Conservation (phyloP, 495 filamentous ascomycete genomes). For the Copromyces sp. region DNA sequence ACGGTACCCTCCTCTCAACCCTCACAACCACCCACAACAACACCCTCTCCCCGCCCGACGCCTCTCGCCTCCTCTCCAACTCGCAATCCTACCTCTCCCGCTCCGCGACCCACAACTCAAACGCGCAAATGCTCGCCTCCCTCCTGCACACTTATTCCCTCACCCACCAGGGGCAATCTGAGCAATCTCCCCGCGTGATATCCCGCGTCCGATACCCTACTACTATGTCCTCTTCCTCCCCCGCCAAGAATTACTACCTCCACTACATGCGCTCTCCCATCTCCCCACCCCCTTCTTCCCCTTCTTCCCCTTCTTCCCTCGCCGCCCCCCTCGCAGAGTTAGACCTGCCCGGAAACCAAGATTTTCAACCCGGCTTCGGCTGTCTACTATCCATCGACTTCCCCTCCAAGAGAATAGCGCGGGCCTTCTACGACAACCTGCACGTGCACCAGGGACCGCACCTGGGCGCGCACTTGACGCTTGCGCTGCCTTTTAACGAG, state of each 20-base stretch:
- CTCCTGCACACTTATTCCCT: slow-evolving; percentile 19
- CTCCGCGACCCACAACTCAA: slow-evolving; percentile 30
- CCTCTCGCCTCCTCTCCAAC: slow-evolving; percentile 30
- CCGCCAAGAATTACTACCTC: slow-evolving; percentile 20
- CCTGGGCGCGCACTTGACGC: slow-evolving; percentile 37
- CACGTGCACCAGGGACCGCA: slow-evolving; percentile 35
- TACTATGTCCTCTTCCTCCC: slow-evolving; percentile 14
- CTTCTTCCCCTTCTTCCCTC: not conserved
- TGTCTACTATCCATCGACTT: slow-evolving; percentile 37
- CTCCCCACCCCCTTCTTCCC: not conserved
- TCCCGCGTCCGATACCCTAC: slow-evolving; percentile 31
- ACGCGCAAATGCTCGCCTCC: slow-evolving; percentile 28
- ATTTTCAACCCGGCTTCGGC: slow-evolving; percentile 29
- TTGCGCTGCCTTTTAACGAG: slow-evolving; percentile 32
- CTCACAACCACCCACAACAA: slow-evolving; percentile 25
- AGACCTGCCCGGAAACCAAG: slow-evolving; percentile 1
- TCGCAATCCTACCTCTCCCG: slow-evolving; percentile 31
- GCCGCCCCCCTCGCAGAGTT: not conserved
- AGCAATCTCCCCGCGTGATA: slow-evolving; percentile 20
- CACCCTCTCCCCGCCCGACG: slow-evolving; percentile 32
- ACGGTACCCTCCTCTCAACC: slow-evolving; percentile 23
- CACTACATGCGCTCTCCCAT: slow-evolving; percentile 20
- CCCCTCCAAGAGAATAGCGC: slow-evolving; percentile 13
- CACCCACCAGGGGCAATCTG: slow-evolving; percentile 9
- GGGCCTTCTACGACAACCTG: slow-evolving; percentile 33